Conservation (phyloP, 2,329 filamentous ascomycete genomes). For the Hypocreales sp. region DNA sequence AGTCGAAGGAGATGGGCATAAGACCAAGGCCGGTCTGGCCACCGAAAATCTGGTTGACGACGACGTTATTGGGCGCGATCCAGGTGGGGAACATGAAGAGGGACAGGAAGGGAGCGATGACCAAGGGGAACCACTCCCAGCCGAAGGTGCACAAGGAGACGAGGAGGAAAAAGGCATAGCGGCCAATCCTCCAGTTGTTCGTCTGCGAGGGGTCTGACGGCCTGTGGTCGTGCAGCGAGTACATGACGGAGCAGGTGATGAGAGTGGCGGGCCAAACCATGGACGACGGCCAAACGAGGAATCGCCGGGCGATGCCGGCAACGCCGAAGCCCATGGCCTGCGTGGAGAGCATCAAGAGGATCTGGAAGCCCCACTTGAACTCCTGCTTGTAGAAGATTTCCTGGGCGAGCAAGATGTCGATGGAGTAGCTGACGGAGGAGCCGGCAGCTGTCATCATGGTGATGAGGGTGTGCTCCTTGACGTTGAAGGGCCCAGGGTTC, state of each 20-base stretch:
- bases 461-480: constrained; percentile 34
- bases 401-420: constrained; percentile 25
- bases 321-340: constrained; percentile 49
- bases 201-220: constrained; percentile 31
- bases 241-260: constrained; percentile 46
- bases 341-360: constrained; percentile 43
- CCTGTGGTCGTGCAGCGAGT: constrained; percentile 47
- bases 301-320: constrained; percentile 42
- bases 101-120: constrained; percentile 41
- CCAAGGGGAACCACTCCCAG: constrained; percentile 44
- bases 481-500: constrained; percentile 26
- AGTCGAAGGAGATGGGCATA: constrained; percentile 51
- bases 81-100: constrained; percentile 46
- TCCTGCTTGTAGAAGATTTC: constrained; percentile 33
- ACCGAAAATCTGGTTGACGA: constrained; percentile 52
- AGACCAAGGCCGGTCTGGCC: constrained; percentile 44
- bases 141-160: constrained; percentile 32
- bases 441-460: constrained; percentile 26
- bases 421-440: constrained; percentile 17
- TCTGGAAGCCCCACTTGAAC: constrained; percentile 40
- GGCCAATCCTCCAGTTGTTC: constrained; percentile 42
- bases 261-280: constrained; percentile 50
- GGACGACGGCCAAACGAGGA: constrained; percentile 43
- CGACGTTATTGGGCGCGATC: constrained; percentile 43
- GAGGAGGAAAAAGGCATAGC: constrained; percentile 41